Conservation (phyloP, 108 stramenopile species). For the Aureococcus anophagefferens region DNA sequence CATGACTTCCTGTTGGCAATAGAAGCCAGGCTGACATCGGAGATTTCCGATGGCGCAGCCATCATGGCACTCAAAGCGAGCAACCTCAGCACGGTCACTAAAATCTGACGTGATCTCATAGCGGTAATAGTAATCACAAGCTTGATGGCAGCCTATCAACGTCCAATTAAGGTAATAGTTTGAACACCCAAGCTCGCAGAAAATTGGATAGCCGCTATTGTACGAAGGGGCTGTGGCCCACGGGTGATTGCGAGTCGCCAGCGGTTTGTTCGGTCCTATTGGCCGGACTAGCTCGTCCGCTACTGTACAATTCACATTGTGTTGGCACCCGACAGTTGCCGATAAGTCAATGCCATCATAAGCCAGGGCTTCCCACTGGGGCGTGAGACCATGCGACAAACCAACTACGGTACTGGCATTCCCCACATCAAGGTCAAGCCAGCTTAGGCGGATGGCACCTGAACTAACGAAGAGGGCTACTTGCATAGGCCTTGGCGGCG, state of each 20-base stretch:
- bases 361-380: background rate
- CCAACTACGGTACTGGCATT: background rate
- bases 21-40: slow-evolving; percentile 55
- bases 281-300: background rate
- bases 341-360: background rate
- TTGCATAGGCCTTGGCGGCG: background rate
- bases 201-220: background rate
- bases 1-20: slow-evolving; percentile 51
- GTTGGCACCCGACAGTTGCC: background rate
- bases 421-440: background rate
- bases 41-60: slow-evolving; percentile 54
- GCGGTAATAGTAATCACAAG: slow-evolving; percentile 43
- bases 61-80: slow-evolving; percentile 55
- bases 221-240: background rate
- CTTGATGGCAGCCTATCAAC: slow-evolving; percentile 21
- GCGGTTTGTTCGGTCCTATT: background rate
- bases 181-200: slow-evolving; percentile 34
- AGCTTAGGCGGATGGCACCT: background rate
- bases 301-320: background rate
- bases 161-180: slow-evolving; percentile 16
- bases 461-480: background rate
- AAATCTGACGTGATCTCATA: slow-evolving; percentile 48
- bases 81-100: slow-evolving; percentile 46
- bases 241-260: background rate
- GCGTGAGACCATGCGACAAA: background rate